Base-by-base conservation (phyloP, 768 basidiomycete species). In the Gautieria morchelliformis region DNA sequence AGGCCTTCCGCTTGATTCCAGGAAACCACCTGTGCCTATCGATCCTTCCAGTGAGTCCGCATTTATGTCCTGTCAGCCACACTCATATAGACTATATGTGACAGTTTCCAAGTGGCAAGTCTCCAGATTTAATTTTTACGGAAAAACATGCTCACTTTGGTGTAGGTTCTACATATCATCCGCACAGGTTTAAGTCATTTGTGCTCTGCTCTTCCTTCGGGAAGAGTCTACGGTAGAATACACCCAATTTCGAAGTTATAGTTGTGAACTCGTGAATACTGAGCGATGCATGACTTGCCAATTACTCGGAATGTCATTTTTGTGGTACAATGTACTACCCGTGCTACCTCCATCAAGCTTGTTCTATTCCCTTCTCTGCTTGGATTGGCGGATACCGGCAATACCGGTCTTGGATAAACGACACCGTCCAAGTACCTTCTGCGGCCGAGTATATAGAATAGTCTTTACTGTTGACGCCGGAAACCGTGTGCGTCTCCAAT, bases 341-440 rank as follows among this genome's bases (percentile, higher is more conserved):
- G 87, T 87, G 33, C 85, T 87, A 61, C 85, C 90, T 59, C 91
- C 42, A 63, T 58, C 52, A 60, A 12, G 60, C 56, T 37, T 52
- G 46, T 53, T 62, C 63, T n/a, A 64, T 30, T 5, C 52, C 39
- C n/a, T 46, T 54, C 39, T 61, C 63, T 8, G 60, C 86, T 63
- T 85, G 79, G 24, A 78, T 74, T 52, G 82, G 82, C 17, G 93
- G 93, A 71, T 94, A 95, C 61, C 89, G 80, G 73, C 94, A 98
- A 65, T 84, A 90, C 37, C 80, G 80, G 71, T 96, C 94, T 17
- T 89, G 83, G 55, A 98, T 89, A 51, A 88, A 93, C 10, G 90
- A 90, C 30, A 98, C 87, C 10, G 87, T 91, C 89, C 89, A 94
- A 19, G 89, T 92, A 55, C 95, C 95, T 77, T 96, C 93, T 46